Conservation (phyloP, 2,329 filamentous ascomycete species). For the Akanthomyces lecanii region DNA sequence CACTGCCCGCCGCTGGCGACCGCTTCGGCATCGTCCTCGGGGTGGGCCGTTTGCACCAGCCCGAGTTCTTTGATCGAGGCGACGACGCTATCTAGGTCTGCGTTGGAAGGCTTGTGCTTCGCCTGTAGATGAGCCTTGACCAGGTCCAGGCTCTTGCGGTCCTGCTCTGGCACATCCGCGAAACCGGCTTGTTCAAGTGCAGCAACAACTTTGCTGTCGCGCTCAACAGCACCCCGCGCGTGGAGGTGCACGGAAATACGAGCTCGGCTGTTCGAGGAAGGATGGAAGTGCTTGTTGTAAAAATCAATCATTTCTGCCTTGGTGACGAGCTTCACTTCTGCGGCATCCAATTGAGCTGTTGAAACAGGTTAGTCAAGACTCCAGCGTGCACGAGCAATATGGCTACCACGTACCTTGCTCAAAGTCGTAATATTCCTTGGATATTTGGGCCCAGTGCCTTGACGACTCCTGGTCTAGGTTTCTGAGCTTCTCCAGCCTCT, state of each 20-base stretch:
- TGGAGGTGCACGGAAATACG: conserved; percentile 81
- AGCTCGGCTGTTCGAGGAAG: conserved; percentile 67
- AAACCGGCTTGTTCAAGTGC: conserved; percentile 35
- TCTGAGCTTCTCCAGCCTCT: conserved; percentile 85
- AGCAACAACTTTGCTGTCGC: conserved; percentile 42
- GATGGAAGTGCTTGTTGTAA: conserved; percentile 71
- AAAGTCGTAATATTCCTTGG: conserved; percentile 85
- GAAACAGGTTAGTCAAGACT: conserved; percentile 19
- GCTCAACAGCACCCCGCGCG: conserved; percentile 58
- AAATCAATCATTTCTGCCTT: conserved; percentile 79
- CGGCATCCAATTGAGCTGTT: conserved; percentile 70
- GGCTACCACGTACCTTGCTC: conserved; percentile 60
- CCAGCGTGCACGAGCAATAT: background rate
- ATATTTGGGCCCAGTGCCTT: conserved; percentile 81
- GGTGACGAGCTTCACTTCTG: conserved; percentile 66
- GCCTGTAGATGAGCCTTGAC: conserved; percentile 48
- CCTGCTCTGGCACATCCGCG: conserved; percentile 36
- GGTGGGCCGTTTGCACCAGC: conserved; percentile 33
- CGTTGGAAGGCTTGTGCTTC: conserved; percentile 44
- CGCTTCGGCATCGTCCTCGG: conserved; percentile 29
- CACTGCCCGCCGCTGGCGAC: conserved; percentile 44
- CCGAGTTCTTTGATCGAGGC: conserved; percentile 42
- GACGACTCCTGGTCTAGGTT: conserved; percentile 82
- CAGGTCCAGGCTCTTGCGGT: conserved; percentile 45
- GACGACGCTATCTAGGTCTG: conserved; percentile 47